These are phyloP conservation scores for Suzukiozyma palmioleophila DNA, from an alignment of 1,139 yeast species.

Conservation along the genomic window DNA sequence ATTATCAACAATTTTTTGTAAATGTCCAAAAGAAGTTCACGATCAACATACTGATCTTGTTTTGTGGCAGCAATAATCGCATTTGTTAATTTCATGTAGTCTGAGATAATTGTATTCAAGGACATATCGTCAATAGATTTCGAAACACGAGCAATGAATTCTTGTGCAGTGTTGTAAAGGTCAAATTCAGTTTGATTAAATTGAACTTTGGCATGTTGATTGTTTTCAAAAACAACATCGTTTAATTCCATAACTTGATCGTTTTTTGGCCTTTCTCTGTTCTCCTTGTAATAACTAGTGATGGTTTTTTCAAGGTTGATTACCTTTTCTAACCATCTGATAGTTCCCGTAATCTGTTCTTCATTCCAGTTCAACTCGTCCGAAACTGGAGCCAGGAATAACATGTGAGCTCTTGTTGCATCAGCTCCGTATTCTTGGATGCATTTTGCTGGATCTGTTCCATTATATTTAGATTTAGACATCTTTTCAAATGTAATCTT, in stretches of 20 bases:
- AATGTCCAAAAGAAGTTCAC: conserved; percentile 32
- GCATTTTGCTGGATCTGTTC: conserved; percentile 83
- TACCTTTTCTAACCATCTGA: conserved; percentile 77
- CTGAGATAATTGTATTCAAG: conserved; percentile 82
- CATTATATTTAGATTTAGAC: conserved; percentile 94
- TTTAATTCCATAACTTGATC: conserved; percentile 3
- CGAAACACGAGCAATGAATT: conserved; percentile 47
- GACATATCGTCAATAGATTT: conserved; percentile 60
- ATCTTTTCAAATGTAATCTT: conserved; percentile 72
- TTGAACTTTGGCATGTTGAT: conserved; percentile 10
- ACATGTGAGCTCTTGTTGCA: conserved; percentile 86
- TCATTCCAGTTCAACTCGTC: conserved; percentile 91
- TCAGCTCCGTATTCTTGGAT: conserved; percentile 86
- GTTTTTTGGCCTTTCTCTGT: conserved; percentile 1
- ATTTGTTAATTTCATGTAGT: conserved; percentile 82
- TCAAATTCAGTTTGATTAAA: conserved; percentile 45
- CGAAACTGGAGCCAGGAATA: conserved; percentile 88
- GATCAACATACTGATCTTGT: conserved; percentile 16
- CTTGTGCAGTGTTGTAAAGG: conserved; percentile 56
- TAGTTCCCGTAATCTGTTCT: conserved; percentile 76
- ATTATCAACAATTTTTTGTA: conserved; percentile 51
- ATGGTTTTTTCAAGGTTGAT: conserved; percentile 33
- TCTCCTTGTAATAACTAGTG: conserved; percentile 1
- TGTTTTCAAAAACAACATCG: conserved; percentile 21
- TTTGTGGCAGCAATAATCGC: conserved; percentile 39